These are phyloP conservation scores for Pisolithus tinctorius DNA, from an alignment of 768 basidiomycete species.

Conservation along the genomic window DNA sequence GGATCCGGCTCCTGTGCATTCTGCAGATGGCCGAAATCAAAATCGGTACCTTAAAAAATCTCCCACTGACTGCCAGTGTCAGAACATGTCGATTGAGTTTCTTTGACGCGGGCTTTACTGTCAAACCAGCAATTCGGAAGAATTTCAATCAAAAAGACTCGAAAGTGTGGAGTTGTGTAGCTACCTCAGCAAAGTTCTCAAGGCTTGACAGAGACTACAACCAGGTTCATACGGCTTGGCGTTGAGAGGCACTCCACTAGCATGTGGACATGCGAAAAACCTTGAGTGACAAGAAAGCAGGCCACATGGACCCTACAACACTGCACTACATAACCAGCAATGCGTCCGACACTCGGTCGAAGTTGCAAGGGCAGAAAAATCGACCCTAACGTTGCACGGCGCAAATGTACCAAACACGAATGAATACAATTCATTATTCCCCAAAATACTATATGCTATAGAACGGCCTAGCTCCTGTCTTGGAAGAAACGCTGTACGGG, in stretches of 20 bases:
- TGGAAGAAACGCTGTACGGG: slow-evolving; percentile 70
- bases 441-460: slow-evolving; percentile 3
- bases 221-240: no score
- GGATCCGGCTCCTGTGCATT: no score
- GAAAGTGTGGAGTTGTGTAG: no score
- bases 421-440: neutral
- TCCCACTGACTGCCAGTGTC: neutral
- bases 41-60: neutral
- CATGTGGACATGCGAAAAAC: no score
- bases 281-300: no score
- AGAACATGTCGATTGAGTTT: neutral
- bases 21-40: neutral
- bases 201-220: no score
- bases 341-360: neutral
- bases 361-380: neutral
- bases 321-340: neutral
- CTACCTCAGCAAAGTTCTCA: no score
- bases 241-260: no score
- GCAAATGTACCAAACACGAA: neutral
- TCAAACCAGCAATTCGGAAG: no score
- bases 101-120: no score
- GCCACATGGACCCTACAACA: neutral
- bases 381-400: neutral
- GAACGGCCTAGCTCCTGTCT: slow-evolving; percentile 51
- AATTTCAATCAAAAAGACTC: no score